These are phyloP conservation scores for Aspergillus nomiae DNA, from an alignment of 2,329 filamentous ascomycete genomes.

Conservation along the genomic window DNA sequence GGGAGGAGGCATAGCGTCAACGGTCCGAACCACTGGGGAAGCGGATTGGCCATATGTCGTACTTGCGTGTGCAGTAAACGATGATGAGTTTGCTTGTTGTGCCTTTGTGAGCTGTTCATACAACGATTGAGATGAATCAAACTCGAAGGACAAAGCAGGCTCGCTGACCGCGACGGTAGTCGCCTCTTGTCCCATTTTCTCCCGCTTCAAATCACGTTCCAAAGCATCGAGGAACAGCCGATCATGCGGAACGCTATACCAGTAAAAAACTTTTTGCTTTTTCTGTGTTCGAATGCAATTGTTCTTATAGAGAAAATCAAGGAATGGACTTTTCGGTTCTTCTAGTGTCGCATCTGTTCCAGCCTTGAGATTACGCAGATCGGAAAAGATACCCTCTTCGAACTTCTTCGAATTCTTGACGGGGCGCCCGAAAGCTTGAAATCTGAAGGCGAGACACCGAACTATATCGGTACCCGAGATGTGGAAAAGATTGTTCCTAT, in stretches of 20 bases:
- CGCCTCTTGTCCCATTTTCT: slow-evolving; percentile 99
- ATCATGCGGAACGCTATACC: slow-evolving; percentile 99
- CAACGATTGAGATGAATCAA: slow-evolving; percentile 97
- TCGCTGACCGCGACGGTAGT: slow-evolving; percentile 97
- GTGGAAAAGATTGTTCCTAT: slow-evolving; percentile 96
- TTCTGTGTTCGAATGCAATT: slow-evolving; percentile 99
- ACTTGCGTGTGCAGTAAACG: slow-evolving; percentile 81
- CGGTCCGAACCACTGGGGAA: slow-evolving; percentile 84
- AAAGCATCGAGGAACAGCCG: slow-evolving; percentile 95
- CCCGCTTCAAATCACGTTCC: slow-evolving; percentile 95
- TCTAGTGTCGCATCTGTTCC: slow-evolving; percentile 97
- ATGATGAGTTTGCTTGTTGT: slow-evolving; percentile 97
- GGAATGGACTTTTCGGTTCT: slow-evolving; percentile 96
- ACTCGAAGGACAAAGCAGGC: slow-evolving; percentile 96
- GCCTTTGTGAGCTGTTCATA: slow-evolving; percentile 99
- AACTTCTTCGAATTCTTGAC: slow-evolving; percentile 99
- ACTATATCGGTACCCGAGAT: slow-evolving; percentile 99
- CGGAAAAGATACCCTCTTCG: slow-evolving; percentile 98
- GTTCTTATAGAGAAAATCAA: slow-evolving; percentile 99
- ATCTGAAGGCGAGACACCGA: slow-evolving; percentile 94
- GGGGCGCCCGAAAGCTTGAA: slow-evolving; percentile 96
- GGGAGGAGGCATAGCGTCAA: slow-evolving; percentile 88
- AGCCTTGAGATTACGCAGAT: slow-evolving; percentile 95
- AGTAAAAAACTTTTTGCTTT: slow-evolving; percentile 99
- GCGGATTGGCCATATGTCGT: slow-evolving; percentile 68